These are phyloP conservation scores for Daldinia grandis DNA, from an alignment of 495 filamentous ascomycete species.

Conservation along the genomic window DNA sequence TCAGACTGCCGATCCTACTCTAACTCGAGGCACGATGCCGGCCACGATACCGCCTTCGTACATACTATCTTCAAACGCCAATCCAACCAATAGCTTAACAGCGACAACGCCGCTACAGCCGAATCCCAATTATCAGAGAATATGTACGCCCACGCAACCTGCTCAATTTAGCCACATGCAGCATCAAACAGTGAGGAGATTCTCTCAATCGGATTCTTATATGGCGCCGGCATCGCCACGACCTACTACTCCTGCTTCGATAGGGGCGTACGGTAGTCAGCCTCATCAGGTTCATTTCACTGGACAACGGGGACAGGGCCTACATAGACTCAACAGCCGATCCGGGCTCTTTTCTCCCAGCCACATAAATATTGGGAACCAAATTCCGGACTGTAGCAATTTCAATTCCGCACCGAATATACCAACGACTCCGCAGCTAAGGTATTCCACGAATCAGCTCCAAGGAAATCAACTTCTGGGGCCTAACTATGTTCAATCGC, in stretches of 20 bases:
- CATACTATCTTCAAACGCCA: neutral
- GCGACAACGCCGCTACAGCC: neutral
- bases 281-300: neutral
- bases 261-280: neutral
- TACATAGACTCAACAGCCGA: conserved; percentile 5
- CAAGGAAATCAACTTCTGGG: neutral
- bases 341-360: neutral
- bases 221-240: neutral
- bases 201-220: neutral
- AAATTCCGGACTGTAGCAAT: too few species aligned
- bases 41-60: neutral
- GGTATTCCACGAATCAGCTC: neutral
- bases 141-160: neutral
- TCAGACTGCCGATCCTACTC: neutral
- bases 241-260: neutral
- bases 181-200: neutral
- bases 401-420: neutral
- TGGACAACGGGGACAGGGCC: neutral
- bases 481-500: neutral
- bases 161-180: neutral
- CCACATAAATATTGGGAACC: neutral
- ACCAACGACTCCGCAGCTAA: neutral
- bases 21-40: neutral
- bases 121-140: neutral
- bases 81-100: neutral